phyloP scores from a whole-genome alignment of 139 green algal species.

The Chlamydomonas sphaeroides region DNA sequence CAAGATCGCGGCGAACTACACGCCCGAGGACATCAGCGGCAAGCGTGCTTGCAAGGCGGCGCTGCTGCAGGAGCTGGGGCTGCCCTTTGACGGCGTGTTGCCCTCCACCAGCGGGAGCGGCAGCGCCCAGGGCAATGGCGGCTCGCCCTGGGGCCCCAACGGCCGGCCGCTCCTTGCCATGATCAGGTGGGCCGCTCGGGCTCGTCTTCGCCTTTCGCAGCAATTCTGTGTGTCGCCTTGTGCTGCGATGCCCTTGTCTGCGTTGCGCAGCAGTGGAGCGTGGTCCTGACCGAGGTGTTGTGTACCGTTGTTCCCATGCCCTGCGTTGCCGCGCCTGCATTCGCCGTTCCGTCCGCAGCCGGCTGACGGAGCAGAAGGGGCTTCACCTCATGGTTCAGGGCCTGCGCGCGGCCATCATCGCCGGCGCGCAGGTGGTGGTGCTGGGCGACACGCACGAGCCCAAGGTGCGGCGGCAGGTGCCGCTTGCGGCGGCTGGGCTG shows the following conservation, averaged over 20 bases:
- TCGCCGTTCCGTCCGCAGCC: too few species aligned
- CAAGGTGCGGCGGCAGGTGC: too few species aligned
- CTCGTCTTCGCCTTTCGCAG: too few species aligned
- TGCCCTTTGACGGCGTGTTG: slow-evolving; percentile 44
- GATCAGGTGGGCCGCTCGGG: too few species aligned
- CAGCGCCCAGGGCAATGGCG: background rate
- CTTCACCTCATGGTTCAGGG: slow-evolving; percentile 89
- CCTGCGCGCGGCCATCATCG: slow-evolving; percentile 37
- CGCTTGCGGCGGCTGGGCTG: too few species aligned
- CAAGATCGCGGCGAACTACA: slow-evolving; percentile 52
- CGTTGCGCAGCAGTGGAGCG: too few species aligned
- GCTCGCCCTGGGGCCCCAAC: slow-evolving; percentile 11
- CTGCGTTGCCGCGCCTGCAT: too few species aligned
- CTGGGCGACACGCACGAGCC: slow-evolving; percentile 53
- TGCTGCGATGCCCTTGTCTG: too few species aligned
- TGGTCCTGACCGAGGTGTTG: too few species aligned
- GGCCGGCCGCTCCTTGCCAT: slow-evolving; percentile 83
- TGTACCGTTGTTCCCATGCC: too few species aligned
- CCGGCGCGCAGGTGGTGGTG: slow-evolving; percentile 53
- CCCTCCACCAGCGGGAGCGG: background rate
- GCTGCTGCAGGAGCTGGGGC: slow-evolving; percentile 54
- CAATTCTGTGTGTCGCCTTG: too few species aligned
- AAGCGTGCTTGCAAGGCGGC: slow-evolving; percentile 70
- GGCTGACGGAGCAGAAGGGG: slow-evolving; percentile 93
- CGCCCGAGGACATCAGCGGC: slow-evolving; percentile 30